These are phyloP conservation scores for Claviceps monticola DNA, from an alignment of 2,329 filamentous ascomycete species.

Conservation along the genomic window DNA sequence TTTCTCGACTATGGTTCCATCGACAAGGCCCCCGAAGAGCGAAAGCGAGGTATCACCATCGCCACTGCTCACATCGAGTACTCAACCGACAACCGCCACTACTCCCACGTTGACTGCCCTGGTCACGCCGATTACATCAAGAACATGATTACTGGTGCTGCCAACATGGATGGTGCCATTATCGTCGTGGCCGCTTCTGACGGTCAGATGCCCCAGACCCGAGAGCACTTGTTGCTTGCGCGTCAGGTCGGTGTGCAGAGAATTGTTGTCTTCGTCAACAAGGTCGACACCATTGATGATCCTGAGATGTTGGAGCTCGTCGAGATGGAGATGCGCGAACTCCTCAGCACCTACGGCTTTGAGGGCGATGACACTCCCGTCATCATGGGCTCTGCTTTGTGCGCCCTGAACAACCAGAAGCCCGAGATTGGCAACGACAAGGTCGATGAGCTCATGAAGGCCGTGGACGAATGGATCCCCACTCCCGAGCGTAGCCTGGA, in stretches of 20 bases:
- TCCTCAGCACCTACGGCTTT: constrained; percentile 84
- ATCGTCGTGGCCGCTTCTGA: constrained; percentile 97
- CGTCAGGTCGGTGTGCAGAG: constrained; percentile 96
- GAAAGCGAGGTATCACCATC: constrained; percentile 99
- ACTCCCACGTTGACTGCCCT: constrained; percentile 98
- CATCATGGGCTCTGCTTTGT: constrained; percentile 91
- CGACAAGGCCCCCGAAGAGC: constrained; percentile 97
- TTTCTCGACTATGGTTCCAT: constrained; percentile 97
- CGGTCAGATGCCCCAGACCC: constrained; percentile 98
- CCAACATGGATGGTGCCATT: constrained; percentile 98
- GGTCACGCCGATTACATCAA: constrained; percentile 99
- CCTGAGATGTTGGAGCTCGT: constrained; percentile 99
- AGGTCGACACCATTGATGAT: constrained; percentile 94
- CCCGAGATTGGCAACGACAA: constrained; percentile 76
- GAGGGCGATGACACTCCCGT: constrained; percentile 97
- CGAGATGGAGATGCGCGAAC: constrained; percentile 99
- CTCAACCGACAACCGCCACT: constrained; percentile 84
- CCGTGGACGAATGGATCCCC: constrained; percentile 92
- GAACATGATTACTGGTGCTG: constrained; percentile 99
- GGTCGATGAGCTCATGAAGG: constrained; percentile 82
- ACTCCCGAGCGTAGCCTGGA: constrained; percentile 87
- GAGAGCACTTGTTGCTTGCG: constrained; percentile 94
- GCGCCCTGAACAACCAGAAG: constrained; percentile 75
- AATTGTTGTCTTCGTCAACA: constrained; percentile 99
- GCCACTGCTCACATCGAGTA: constrained; percentile 98